Percentiles rank a stretch among this genome's conserved stretches.
phyloP scores from a whole-genome alignment of 768 basidiomycete species.

The Suillus bovinus region DNA sequence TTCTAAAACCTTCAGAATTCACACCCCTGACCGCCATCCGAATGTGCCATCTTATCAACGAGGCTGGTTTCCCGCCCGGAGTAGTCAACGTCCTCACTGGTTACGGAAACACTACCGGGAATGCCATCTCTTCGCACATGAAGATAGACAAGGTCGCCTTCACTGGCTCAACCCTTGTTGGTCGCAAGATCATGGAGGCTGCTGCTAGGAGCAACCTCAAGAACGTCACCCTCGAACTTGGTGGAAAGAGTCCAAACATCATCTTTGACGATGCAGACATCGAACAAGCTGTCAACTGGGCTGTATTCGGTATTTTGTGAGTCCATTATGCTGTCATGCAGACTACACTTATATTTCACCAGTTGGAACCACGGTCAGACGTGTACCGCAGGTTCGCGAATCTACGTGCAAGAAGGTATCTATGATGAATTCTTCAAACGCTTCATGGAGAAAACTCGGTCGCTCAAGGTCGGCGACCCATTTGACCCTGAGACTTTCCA shows the following conservation, averaged over 20 bases:
- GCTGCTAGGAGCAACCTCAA: conserved; percentile 79
- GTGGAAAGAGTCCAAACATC: conserved; percentile 72
- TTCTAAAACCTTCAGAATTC: conserved; percentile 77
- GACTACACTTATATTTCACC: conserved; percentile 1
- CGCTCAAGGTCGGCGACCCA: conserved; percentile 70
- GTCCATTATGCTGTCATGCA: conserved; percentile 27
- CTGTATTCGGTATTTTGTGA: conserved; percentile 66
- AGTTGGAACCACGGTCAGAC: conserved; percentile 78
- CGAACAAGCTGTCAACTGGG: conserved; percentile 70
- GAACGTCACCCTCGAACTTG: conserved; percentile 79
- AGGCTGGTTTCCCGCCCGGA: conserved; percentile 71
- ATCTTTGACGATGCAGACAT: conserved; percentile 76
- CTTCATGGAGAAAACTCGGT: conserved; percentile 55
- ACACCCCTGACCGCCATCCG: conserved; percentile 62
- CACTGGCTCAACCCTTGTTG: conserved; percentile 76
- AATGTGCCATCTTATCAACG: conserved; percentile 48
- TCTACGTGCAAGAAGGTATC: conserved; percentile 76
- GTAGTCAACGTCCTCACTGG: conserved; percentile 73
- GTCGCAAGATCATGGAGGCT: conserved; percentile 74
- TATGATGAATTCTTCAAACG: conserved; percentile 74
- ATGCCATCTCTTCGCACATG: conserved; percentile 62
- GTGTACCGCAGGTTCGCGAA: conserved; percentile 80
- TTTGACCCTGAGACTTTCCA: conserved; percentile 61
- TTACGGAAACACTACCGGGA: conserved; percentile 62
- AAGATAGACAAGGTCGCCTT: conserved; percentile 71